A percentile compares a stretch with the other conserved stretches of the same genome.
These are phyloP conservation scores for Trichoderma oligosporum DNA, from an alignment of 2,329 filamentous ascomycete species.

Conservation along the genomic window DNA sequence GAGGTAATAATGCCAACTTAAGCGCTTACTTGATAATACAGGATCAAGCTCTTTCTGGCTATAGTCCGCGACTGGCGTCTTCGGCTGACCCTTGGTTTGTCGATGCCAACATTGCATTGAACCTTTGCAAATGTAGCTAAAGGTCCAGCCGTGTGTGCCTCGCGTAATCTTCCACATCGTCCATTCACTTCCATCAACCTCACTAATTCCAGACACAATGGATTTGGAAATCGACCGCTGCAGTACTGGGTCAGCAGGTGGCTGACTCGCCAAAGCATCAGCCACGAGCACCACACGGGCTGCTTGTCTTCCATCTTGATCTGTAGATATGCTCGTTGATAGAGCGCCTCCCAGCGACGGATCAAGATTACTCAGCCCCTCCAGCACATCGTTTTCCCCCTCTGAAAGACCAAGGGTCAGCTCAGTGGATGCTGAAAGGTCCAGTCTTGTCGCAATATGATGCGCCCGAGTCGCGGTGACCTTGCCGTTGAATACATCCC, in stretches of 20 bases:
- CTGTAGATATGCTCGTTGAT: slow-evolving; percentile 20
- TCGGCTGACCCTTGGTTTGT: slow-evolving; percentile 41
- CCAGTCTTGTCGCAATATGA: slow-evolving; percentile 45
- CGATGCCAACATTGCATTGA: slow-evolving; percentile 51
- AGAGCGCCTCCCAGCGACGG: slow-evolving; percentile 33
- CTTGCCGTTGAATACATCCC: slow-evolving; percentile 39
- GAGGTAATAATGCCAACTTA: not conserved
- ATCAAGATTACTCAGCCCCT: slow-evolving; percentile 34
- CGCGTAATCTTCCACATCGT: slow-evolving; percentile 42
- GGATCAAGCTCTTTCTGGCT: slow-evolving; percentile 47
- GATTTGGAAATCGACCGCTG: slow-evolving; percentile 50
- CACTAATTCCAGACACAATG: slow-evolving; percentile 43
- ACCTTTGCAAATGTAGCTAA: slow-evolving; percentile 52
- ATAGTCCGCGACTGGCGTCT: slow-evolving; percentile 46
- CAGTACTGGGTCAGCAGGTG: slow-evolving; percentile 44
- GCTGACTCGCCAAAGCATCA: slow-evolving; percentile 48
- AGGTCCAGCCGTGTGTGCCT: slow-evolving; percentile 48
- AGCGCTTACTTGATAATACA: slow-evolving; percentile 40
- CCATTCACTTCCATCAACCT: slow-evolving; percentile 50
- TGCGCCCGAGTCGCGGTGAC: slow-evolving; percentile 47
- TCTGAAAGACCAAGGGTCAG: slow-evolving; percentile 42
- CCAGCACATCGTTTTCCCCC: slow-evolving; percentile 34
- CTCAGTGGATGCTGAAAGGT: slow-evolving; percentile 43
- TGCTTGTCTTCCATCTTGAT: slow-evolving; percentile 24
- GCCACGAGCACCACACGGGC: slow-evolving; percentile 41